Conservation (phyloP, 2,329 filamentous ascomycete species). For the Graphilbum fragrans region DNA sequence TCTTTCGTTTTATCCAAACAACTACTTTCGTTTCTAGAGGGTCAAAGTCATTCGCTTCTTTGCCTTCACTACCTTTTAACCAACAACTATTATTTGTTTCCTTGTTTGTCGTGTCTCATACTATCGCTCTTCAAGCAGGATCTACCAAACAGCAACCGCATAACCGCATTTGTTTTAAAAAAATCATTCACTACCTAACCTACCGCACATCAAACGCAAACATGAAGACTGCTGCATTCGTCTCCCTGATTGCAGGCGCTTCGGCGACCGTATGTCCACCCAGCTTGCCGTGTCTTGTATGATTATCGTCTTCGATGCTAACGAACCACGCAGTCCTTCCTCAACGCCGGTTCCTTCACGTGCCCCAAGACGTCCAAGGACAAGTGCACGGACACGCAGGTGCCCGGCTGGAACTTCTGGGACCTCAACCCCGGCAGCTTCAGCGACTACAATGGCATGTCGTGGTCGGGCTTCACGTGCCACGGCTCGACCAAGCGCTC, state of each 20-base stretch:
- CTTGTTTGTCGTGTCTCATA: slow-evolving; percentile 1
- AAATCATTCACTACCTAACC: not conserved
- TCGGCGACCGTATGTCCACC: slow-evolving; percentile 26
- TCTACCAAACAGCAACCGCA: slow-evolving; percentile 11
- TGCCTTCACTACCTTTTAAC: slow-evolving; percentile 24
- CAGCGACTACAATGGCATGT: slow-evolving; percentile 56
- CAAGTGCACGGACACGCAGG: slow-evolving; percentile 60
- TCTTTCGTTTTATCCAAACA: not conserved
- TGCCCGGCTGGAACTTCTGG: slow-evolving; percentile 59
- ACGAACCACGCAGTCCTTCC: slow-evolving; percentile 10
- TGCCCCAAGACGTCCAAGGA: slow-evolving; percentile 66
- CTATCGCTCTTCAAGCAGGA: slow-evolving; percentile 5
- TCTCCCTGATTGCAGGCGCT: slow-evolving; percentile 37
- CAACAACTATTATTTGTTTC: slow-evolving; percentile 14
- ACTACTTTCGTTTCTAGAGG: slow-evolving; percentile 17
- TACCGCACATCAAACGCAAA: no score
- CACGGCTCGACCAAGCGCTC: slow-evolving; percentile 47
- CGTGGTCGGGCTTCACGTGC: slow-evolving; percentile 64
- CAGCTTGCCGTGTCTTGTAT: not conserved
- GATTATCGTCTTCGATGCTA: not conserved
- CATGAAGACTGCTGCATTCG: slow-evolving; percentile 40
- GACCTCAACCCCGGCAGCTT: slow-evolving; percentile 51
- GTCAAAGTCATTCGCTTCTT: slow-evolving; percentile 48
- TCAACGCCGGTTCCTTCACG: slow-evolving; percentile 37
- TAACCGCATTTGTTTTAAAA: not conserved